A percentile compares a stretch with the other conserved stretches of the same genome.
Conservation (phyloP, 768 basidiomycete species). For the Boletus speciosus region DNA sequence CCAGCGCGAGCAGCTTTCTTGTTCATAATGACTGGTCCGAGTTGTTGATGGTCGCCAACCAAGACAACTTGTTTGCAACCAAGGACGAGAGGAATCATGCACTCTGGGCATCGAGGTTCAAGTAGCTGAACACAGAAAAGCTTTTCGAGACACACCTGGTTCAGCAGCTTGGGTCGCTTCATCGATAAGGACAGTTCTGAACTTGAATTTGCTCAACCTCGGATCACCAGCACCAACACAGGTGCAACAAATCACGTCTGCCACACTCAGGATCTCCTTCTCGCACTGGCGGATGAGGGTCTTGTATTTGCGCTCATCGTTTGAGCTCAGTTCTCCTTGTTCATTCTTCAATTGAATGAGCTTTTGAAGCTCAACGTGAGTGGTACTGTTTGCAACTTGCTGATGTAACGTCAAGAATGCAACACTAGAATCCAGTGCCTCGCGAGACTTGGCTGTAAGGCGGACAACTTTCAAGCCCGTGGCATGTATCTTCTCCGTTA, state of each 20-base stretch:
- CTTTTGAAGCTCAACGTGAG: constrained; percentile 96
- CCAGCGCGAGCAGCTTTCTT: constrained; percentile 99
- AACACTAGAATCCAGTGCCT: constrained; percentile 95
- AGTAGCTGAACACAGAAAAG: not conserved
- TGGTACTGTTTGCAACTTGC: constrained; percentile 95
- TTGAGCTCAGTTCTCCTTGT: constrained; percentile 94
- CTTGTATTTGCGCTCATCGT: constrained; percentile 98
- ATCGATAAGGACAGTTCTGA: constrained; percentile 96
- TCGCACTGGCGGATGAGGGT: constrained; percentile 92
- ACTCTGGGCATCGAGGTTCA: constrained; percentile 54
- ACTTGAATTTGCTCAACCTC: constrained; percentile 93
- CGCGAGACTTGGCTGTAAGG: constrained; percentile 95
- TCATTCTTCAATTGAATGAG: constrained; percentile 97
- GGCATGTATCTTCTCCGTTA: constrained; percentile 98
- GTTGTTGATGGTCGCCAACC: constrained; percentile 95
- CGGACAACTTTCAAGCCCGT: constrained; percentile 99
- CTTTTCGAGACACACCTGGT: constrained; percentile 57
- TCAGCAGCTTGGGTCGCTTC: constrained; percentile 98
- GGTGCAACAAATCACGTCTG: constrained; percentile 98
- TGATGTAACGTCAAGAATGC: constrained; percentile 93
- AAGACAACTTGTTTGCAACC: constrained; percentile 98
- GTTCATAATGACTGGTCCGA: constrained; percentile 99
- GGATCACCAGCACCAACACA: constrained; percentile 98
- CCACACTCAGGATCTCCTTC: constrained; percentile 92
- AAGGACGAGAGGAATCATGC: constrained; percentile 98